Evolutionary conservation across 2,329 filamentous ascomycete species (phyloP), one percentile per base, ranked within the genome.

Genomic region (Colletotrichum sp.): DNA sequence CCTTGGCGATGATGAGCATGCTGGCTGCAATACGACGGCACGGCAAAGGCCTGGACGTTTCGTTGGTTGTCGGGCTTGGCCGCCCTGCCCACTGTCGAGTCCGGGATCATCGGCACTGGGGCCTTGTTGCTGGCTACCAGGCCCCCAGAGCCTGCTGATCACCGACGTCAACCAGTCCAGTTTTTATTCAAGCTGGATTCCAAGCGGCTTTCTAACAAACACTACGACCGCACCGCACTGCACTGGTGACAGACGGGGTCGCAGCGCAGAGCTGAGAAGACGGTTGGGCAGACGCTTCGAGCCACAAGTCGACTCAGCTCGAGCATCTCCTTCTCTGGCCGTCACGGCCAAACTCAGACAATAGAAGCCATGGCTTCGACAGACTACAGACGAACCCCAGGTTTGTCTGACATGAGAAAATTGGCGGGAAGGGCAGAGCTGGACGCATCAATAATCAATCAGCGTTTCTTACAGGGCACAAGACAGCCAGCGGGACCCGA

Each of bases 121-220:
- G 63, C 58, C 70, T 52, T 69, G 64, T 66, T 30, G 52, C 48
- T 66, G 58, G 18, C 48, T 55, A 8, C 65, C 28, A 61, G 61
- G 48, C 58, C 62, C 59, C 71, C 64, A 34, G 70, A 32, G 26
- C 28, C 16, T 52, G 71, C 38, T 66, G 74, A 76, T 74, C 65
- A 74, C 21, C 74, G 71, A 76, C 74, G 74, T 76, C 74, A 76
- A 55, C 64, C 38, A 55, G 59, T 71, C 71, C 74, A 34, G 30
- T 14, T 61, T 55, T 69, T 59, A 48, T 64, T 32, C 48, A 66
- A 38, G 13, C n/a, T n/a, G 38, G 28, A 38, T 71, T 43, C 67
- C 66, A 26, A 38, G 36, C 26, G 16, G 38, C n/a, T 38, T 74
- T 43, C 59, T 48, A 32, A 30, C 61, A 24, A n/a, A n/a, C n/a